phyloP scores from a whole-genome alignment of 495 filamentous ascomycete genomes.

The Penicillium turbatum region DNA sequence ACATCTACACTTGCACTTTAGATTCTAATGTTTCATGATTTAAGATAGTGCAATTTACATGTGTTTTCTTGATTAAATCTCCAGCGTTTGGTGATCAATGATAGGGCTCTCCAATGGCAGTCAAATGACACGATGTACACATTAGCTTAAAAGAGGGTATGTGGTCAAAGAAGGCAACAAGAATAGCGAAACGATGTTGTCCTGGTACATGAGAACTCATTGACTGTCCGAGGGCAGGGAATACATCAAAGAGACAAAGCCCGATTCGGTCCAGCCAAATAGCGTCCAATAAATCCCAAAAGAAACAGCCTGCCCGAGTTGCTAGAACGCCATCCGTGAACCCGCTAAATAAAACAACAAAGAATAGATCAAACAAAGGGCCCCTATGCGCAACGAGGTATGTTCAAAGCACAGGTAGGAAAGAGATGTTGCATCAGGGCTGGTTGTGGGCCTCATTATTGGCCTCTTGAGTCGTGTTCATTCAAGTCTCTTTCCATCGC shows the following conservation, averaged over 20 bases:
- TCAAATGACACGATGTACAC: background rate
- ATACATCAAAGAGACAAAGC: constrained; percentile 4
- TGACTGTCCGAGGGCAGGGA: background rate
- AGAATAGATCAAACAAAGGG: constrained; percentile 9
- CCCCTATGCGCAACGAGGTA: constrained; percentile 7
- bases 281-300: constrained; percentile 8
- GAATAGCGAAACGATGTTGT: constrained; percentile 2
- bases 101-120: too few relatives aligned
- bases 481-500: constrained; percentile 20
- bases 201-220: constrained; percentile 15
- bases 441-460: constrained; percentile 35
- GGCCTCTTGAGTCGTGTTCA: constrained; percentile 15
- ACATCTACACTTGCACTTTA: too few relatives aligned
- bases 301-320: constrained; percentile 9
- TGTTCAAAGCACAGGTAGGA: constrained; percentile 11
- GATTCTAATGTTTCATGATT: too few relatives aligned
- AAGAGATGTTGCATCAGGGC: constrained; percentile 37
- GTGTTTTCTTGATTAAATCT: too few relatives aligned
- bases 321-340: constrained; percentile 27
- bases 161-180: constrained; percentile 2
- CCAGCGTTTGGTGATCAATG: too few relatives aligned
- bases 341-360: constrained; percentile 26
- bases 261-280: constrained; percentile 4
- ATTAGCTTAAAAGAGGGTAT: background rate
- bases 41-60: too few relatives aligned